Evolutionary conservation across 1,284 basidiomycete genomes (phyloP), one percentile per base, ranked within the genome.

Genomic region (Coriolopsis trogii): DNA sequence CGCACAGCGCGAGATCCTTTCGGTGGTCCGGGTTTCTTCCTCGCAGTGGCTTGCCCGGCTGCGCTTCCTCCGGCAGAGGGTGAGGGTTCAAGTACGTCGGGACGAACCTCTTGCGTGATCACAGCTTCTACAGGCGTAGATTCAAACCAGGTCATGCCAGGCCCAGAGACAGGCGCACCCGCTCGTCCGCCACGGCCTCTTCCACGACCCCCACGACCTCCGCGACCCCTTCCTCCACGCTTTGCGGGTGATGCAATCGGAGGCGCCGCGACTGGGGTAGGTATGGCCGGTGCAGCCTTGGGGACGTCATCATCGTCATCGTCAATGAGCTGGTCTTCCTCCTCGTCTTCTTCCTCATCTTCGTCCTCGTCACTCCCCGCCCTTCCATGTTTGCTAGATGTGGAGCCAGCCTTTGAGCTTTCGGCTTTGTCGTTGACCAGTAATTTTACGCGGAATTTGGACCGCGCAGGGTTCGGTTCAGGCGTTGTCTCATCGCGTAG

Each of bases 321-420:
- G 67, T 90, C 87, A 59, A 87, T 84, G 58, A 89, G 78, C 60
- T 88, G 83, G 71, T 89, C 87, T 68, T 88, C 86, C 64, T 90
- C 85, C 4, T 73, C 70, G 3, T 73, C 72, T 2, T 73, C 71
- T 2, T 87, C 87, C 38, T 87, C 85, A 20, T 80, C 79, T 15
- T 86, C 82, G 9, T 78, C 76, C 26, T 87, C 82, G 6, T 78
- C 75, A 5, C 69, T 71, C 39, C 71, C 72, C 48, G 65, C 65
- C n/a, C 63, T 62, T 16, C 64, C 60, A 16, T 62, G 62, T 46
- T 58, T 69, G 45, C 57, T 63, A 24, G 54, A 56, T 25, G 62
- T 55, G 39, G 70, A 63, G 45, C 68, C 70, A 26, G 59, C 46
- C 23, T 54, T 55, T 1, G 63, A 60, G 7, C 61, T 53, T 33